Evolutionary conservation across 2,329 filamentous ascomycete genomes (phyloP), one percentile per base, ranked within the genome.

Genomic region (Cadophora sp.): DNA sequence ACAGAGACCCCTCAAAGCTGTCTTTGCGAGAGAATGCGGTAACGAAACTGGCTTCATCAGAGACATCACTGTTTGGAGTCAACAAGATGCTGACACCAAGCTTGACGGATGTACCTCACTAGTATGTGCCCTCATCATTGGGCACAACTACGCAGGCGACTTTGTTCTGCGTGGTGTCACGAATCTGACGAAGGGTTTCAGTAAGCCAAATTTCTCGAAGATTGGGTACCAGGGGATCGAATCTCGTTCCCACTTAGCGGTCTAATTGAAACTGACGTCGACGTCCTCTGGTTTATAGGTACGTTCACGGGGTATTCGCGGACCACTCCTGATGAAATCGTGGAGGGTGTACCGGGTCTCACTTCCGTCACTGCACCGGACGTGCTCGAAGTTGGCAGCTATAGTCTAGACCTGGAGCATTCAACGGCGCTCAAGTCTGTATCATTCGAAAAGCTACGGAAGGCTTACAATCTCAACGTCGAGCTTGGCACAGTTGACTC

Each of bases 401-500:
- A 24, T 40, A 29, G 55, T 16, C 14, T 59, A 14, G 19, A 4
- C 1, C n/a, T 59, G 34, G 0, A 14, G 22, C 46, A 60, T 34
- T 14, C 37, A 19, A 46, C 58, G 19, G 4, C 24, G 6, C 58
- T 60, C 22, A 43, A 43, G n/a, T 60, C 34, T 16, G 16, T 60
- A 43, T 43, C 34, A 29, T 60, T 60, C 22, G 58, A 60, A 11
- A 60, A 60, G 37, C 58, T 60, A n/a, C 58, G n/a, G n/a, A 60
- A 60, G 14, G 37, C 26, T 14, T 26, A 46, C 24, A 14, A n/a
- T 2, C 9, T 60, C 16, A 19, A 60, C 14, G 8, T 60, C 40
- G 24, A 29, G 12, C 24, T 60, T 1, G 22, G 9, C 1, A 1
- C 12, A 8, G 34, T 26, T 8, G 55, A 26, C n/a, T 37, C n/a